Conservation (phyloP, 176 grass and related monocot genomes). For the Chrysopogon serrulatus region DNA sequence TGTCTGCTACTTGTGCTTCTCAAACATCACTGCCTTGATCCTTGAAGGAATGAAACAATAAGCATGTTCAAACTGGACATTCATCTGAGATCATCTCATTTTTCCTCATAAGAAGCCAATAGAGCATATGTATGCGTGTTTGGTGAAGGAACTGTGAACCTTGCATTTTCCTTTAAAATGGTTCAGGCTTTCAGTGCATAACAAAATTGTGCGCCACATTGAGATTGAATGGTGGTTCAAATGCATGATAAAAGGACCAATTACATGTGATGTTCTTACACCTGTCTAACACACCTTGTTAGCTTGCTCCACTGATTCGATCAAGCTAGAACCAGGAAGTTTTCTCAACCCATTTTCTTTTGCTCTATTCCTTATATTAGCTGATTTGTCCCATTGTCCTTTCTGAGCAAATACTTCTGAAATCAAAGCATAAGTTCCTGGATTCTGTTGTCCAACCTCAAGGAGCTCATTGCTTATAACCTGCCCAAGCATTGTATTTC, state of each 20-base stretch:
- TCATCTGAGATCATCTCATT: neutral
- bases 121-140: neutral
- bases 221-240: neutral
- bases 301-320: slow-evolving; percentile 39
- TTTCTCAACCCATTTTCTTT: slow-evolving; percentile 41
- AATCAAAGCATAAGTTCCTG: slow-evolving; percentile 59
- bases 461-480: slow-evolving; percentile 45
- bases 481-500: slow-evolving; percentile 48
- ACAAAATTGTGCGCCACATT: neutral
- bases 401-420: slow-evolving; percentile 54
- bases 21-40: neutral
- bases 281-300: neutral
- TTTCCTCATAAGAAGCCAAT: neutral
- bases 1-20: neutral
- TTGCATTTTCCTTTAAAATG: neutral
- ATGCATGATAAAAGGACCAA: neutral
- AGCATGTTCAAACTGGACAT: neutral
- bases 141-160: neutral
- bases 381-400: slow-evolving; percentile 55
- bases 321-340: slow-evolving; percentile 57
- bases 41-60: neutral
- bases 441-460: slow-evolving; percentile 30
- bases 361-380: slow-evolving; percentile 37
- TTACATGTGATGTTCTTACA: neutral
- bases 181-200: neutral